Conservation (phyloP, 495 filamentous ascomycete species). For the Barbatosphaeria neglecta region DNA sequence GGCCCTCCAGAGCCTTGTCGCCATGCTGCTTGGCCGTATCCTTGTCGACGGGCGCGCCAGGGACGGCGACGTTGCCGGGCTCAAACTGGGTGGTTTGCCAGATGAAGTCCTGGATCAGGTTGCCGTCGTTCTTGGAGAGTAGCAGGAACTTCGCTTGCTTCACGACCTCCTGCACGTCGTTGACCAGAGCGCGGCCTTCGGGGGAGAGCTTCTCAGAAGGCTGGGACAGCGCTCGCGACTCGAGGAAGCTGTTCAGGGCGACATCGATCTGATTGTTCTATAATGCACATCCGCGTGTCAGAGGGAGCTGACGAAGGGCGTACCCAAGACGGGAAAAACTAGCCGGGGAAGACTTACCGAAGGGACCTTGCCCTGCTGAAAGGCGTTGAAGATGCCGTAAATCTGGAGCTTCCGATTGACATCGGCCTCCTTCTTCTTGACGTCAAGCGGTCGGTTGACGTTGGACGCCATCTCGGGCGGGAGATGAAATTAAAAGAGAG, state of each 20-base stretch:
- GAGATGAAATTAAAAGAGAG: too few relatives aligned
- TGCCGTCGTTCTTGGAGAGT: slow-evolving; percentile 91
- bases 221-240: slow-evolving; percentile 49
- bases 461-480: slow-evolving; percentile 11
- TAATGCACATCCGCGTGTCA: slow-evolving; percentile 15
- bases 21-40: slow-evolving; percentile 69
- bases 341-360: slow-evolving; percentile 48
- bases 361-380: slow-evolving; percentile 80
- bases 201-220: slow-evolving; percentile 71
- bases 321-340: not conserved
- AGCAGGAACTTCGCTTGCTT: slow-evolving; percentile 78
- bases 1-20: slow-evolving; percentile 67
- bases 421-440: slow-evolving; percentile 50
- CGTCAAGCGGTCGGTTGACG: slow-evolving; percentile 56
- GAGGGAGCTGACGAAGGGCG: not conserved
- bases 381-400: slow-evolving; percentile 83
- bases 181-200: slow-evolving; percentile 67
- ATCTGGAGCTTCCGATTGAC: slow-evolving; percentile 92
- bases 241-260: slow-evolving; percentile 74
- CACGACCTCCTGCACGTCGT: slow-evolving; percentile 71
- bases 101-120: slow-evolving; percentile 92
- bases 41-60: slow-evolving; percentile 58
- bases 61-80: slow-evolving; percentile 45
- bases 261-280: slow-evolving; percentile 92
- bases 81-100: slow-evolving; percentile 75